Percentiles rank a stretch among this genome's conserved stretches.
phyloP scores from a whole-genome alignment of 129 eudicot genomes.

The Chrysanthemum lavandulifolium region DNA sequence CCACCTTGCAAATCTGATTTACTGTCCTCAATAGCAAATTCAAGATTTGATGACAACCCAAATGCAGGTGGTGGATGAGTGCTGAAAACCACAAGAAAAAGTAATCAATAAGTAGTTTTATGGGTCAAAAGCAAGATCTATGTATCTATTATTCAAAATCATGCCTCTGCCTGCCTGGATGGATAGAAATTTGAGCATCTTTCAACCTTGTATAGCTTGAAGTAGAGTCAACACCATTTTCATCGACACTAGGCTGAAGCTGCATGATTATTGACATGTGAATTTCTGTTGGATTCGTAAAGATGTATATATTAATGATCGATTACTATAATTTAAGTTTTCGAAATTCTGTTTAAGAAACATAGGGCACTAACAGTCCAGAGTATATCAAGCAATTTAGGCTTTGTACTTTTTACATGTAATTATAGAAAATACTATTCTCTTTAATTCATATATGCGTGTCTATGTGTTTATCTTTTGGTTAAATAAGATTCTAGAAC shows the following conservation, averaged over 20 bases:
- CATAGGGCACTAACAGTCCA: no score
- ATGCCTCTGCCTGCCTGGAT: slow-evolving; percentile 44
- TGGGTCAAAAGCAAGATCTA: slow-evolving; percentile 15
- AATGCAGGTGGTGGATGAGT: slow-evolving; percentile 74
- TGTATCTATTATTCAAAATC: slow-evolving; percentile 9
- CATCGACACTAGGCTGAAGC: slow-evolving; percentile 57
- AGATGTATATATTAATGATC: background rate
- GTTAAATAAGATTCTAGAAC: no score
- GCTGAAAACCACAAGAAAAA: slow-evolving; percentile 34
- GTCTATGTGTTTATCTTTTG: no score
- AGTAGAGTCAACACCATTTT: slow-evolving; percentile 47
- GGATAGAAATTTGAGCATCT: slow-evolving; percentile 41
- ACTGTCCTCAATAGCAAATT: slow-evolving; percentile 52
- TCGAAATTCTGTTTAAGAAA: no score
- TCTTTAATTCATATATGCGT: no score
- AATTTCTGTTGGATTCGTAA: background rate
- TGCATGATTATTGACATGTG: slow-evolving; percentile 31
- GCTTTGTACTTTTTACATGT: no score
- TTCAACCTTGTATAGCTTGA: slow-evolving; percentile 35
- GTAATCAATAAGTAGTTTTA: background rate
- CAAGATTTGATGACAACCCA: slow-evolving; percentile 53
- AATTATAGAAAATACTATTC: no score
- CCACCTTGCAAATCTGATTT: slow-evolving; percentile 48
- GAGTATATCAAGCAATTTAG: no score
- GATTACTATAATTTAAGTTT: background rate